Base-by-base conservation (phyloP, 257 asterid species). In the Phtheirospermum japonicum region DNA sequence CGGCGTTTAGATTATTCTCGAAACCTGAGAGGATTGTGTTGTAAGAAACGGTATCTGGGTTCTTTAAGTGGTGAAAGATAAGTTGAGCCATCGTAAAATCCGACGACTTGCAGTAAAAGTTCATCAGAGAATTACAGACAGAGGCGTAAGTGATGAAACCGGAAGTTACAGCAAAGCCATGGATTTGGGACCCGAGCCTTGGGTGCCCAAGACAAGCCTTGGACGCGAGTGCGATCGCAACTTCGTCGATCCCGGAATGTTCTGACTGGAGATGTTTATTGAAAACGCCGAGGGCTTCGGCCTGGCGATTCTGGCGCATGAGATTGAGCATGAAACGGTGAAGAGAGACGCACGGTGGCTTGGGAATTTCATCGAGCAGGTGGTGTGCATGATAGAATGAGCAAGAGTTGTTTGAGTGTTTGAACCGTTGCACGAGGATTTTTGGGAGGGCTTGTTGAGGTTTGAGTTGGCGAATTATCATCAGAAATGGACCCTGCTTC, bases 101-200 rank as follows among this genome's bases (percentile, higher is more conserved):
- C 33, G 80, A 71, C 10, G 89, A 84, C 63, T 83, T 92, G 65
- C 77, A 74, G 75, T 86, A 88, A 89, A 92, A 59, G 65, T 80
- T 88, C 95, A 88, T 92, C 71, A 92, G 70, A 7, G 98, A 88
- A 83, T 92, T 91, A 19, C 86, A 80, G 4, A 88, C 95, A 5
- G 79, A 73, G 51, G 80, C 73, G 33, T 64, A 69, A 33, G 42
- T 43, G 42, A 65, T 50, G 45, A 75, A 77, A 36, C 90, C 95
- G 3, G 85, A 73, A 11, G 62, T 72, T n/a, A 82, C 54, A 0
- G 83, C 79, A 32, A 86, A 81, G 12, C 93, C 85, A 40, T 88
- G 98, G 57, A 88, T 70, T 65, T 88, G 93, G 57, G 71, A 56
- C 55, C 95, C 95, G 39, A 83, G 71, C 36, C 57, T 73, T 0